Evolutionary conservation across 2,329 filamentous ascomycete genomes (phyloP), one percentile per base, ranked within the genome.

Genomic region (Biscogniauxia mediterranea): DNA sequence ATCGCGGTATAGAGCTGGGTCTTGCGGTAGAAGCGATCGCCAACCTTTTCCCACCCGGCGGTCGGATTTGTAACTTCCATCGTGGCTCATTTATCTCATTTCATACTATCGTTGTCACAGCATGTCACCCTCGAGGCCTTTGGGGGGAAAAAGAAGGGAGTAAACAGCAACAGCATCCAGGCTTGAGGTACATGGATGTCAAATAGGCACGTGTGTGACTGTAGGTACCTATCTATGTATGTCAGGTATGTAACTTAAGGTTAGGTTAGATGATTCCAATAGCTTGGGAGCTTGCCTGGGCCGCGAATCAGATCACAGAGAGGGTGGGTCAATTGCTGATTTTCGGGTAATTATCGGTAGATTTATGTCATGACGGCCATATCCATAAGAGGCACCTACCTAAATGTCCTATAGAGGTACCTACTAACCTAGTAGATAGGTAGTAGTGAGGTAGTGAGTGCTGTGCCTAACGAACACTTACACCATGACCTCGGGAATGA

Each of bases 21-120:
- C 81, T 96, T 97, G 76, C 94, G 91, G 80, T 98, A 99, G 83
- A 96, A 98, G 72, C 87, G 89, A 77, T 96, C 91, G 74, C 92
- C 95, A 68, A 98, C 87, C 77, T 87, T 90, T 81, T 97, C 93
- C 95, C 95, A 99, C 77, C 94, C 92, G 71, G 92, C 90, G 70
- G 92, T 92, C 72, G 93, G 83, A 77, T 85, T 83, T 72, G 83
- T 78, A 66, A 79, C 77, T 70, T 86, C 85, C 85, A 87, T 87
- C 55, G 65, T 76, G 52, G 61, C 67, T 67, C 73, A 67, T 74
- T 72, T 65, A 77, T 69, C 64, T 70, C 68, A 62, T 68, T 65
- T 64, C 68, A 46, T 46, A n/a, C n/a, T n/a, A 46, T 46, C 38
- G 38, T 46, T 46, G 38, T 46, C 13, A 54, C 21, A 28, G 26